Percentiles rank a stretch among this genome's conserved stretches.
phyloP scores from a whole-genome alignment of 768 basidiomycete genomes.

The Tubosaeta sp. region DNA sequence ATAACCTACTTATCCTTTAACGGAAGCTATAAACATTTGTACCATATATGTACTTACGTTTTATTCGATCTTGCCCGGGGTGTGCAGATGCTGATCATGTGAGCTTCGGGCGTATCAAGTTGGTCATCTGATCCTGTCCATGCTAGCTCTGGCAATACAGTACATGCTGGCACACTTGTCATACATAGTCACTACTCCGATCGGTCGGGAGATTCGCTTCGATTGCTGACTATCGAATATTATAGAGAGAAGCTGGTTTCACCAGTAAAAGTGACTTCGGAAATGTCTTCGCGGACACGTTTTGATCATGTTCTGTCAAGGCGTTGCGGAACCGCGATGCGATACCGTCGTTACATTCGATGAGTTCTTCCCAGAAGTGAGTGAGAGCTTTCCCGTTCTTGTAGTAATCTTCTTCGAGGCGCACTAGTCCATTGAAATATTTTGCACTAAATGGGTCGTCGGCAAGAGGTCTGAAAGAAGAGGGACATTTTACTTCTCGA shows the following conservation, averaged over 20 bases:
- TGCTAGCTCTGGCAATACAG: background rate
- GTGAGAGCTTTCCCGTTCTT: conserved; percentile 38
- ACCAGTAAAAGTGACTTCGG: conserved; percentile 41
- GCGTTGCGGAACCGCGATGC: conserved; percentile 33
- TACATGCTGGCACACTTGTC: background rate
- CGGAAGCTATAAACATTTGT: too few relatives aligned
- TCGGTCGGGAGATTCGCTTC: background rate
- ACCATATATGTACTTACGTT: too few relatives aligned
- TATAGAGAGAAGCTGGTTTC: conserved; percentile 16
- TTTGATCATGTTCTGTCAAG: conserved; percentile 47
- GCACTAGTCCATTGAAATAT: conserved; percentile 52
- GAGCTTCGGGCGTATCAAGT: too few relatives aligned
- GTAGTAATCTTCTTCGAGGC: conserved; percentile 53
- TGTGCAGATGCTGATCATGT: too few relatives aligned
- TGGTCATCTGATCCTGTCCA: too few relatives aligned
- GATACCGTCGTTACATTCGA: conserved; percentile 37
- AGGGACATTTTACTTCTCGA: conserved; percentile 19
- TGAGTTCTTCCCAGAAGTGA: conserved; percentile 39
- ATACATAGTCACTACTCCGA: background rate
- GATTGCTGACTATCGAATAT: background rate
- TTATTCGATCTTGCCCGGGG: too few relatives aligned
- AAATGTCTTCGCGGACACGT: conserved; percentile 46
- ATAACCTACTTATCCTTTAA: too few relatives aligned
- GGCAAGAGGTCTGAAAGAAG: conserved; percentile 3
- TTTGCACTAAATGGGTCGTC: conserved; percentile 33